Evolutionary conservation across 2,329 filamentous ascomycete species (phyloP).

Genomic region (Aurifilum marmelostoma): DNA sequence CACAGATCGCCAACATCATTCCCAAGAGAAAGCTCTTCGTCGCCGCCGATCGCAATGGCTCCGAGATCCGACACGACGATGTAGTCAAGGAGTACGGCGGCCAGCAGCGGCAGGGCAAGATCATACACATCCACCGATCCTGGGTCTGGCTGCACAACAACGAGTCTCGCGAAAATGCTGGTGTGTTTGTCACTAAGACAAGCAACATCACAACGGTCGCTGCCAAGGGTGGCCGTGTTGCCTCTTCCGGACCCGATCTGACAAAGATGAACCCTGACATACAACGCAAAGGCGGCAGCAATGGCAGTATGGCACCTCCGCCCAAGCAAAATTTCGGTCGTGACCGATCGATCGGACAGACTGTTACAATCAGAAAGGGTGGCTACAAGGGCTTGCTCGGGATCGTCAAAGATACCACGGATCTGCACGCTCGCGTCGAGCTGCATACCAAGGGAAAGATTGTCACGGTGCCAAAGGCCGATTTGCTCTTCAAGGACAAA

Average conservation of each 20-base stretch:
- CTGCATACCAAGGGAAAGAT: conserved; percentile 94
- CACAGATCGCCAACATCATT: conserved; percentile 88
- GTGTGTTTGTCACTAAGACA: conserved; percentile 86
- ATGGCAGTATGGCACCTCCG: conserved; percentile 66
- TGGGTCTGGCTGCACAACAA: conserved; percentile 89
- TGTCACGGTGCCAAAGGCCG: conserved; percentile 79
- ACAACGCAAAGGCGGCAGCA: conserved; percentile 65
- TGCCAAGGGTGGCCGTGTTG: conserved; percentile 87
- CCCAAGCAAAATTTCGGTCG: conserved; percentile 68
- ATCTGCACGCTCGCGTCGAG: conserved; percentile 84
- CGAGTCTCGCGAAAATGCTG: conserved; percentile 80
- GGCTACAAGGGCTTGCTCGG: conserved; percentile 91
- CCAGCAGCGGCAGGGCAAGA: conserved; percentile 82
- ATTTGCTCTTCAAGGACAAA: conserved; percentile 84
- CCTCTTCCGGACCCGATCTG: conserved; percentile 74
- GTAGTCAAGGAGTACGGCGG: conserved; percentile 89
- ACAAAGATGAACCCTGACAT: conserved; percentile 91
- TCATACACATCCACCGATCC: conserved; percentile 92
- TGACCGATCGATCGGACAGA: conserved; percentile 87
- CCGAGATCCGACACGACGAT: conserved; percentile 89
- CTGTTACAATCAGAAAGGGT: conserved; percentile 84
- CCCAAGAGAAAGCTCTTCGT: conserved; percentile 82
- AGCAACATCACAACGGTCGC: conserved; percentile 87
- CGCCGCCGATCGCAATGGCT: conserved; percentile 89
- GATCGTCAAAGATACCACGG: conserved; percentile 93